A percentile compares a stretch with the other conserved stretches of the same genome.
Conservation (phyloP, 2,329 filamentous ascomycete genomes). For the Elsinoe australis region DNA sequence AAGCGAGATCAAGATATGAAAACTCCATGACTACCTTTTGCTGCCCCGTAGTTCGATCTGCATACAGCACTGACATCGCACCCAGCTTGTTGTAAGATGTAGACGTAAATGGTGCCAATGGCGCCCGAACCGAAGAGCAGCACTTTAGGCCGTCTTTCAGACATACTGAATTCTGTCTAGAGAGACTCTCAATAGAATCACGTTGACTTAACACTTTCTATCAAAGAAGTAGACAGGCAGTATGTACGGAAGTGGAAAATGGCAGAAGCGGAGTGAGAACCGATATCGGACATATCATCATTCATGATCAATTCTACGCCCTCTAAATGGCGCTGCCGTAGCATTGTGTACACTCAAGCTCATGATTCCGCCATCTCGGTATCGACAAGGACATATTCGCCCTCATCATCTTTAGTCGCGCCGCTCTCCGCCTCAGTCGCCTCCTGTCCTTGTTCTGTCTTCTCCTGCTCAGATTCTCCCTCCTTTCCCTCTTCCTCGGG, state of each 20-base stretch:
- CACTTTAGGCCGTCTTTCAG: constrained; percentile 16
- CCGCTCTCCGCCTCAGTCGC: not conserved
- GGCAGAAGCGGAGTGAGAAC: not conserved
- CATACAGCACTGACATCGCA: constrained; percentile 38
- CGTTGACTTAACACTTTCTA: no score
- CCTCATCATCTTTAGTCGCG: not conserved
- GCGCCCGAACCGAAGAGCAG: constrained; percentile 40
- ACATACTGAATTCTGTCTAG: not conserved
- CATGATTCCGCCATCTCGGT: not conserved
- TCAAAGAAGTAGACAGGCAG: no score
- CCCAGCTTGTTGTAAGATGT: constrained; percentile 35
- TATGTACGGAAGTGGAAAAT: no score
- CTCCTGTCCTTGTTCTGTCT: not conserved
- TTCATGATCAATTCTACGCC: not conserved
- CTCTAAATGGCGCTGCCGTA: no score
- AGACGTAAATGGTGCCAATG: constrained; percentile 38
- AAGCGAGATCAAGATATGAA: no score
- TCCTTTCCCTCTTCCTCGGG: not conserved
- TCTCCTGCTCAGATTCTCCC: not conserved
- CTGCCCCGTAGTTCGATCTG: constrained; percentile 40
- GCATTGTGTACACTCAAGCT: no score
- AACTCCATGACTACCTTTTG: constrained; percentile 22
- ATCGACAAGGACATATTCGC: constrained; percentile 16
- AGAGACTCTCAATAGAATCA: no score
- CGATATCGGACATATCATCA: constrained; percentile 9